These are phyloP conservation scores for Cystofilobasidium macerans DNA, from an alignment of 768 basidiomycete genomes.

Conservation along the genomic window DNA sequence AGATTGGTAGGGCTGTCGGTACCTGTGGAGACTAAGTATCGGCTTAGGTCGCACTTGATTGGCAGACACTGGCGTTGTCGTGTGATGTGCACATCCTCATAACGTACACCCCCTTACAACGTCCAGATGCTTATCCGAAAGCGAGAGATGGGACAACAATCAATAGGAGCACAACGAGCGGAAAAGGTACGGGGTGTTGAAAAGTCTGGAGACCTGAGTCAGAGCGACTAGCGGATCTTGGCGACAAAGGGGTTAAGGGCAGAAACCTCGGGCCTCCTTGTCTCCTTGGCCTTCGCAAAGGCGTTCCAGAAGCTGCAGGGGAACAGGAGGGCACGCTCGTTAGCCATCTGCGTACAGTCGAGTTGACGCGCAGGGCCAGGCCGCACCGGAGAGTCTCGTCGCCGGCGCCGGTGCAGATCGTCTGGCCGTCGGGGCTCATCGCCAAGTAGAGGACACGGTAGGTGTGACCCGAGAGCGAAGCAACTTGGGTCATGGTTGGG, in stretches of 20 bases:
- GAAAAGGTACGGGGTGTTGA: no score
- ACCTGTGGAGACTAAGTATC: no score
- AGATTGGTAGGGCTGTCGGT: no score
- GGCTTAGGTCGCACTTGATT: no score
- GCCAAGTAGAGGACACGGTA: constrained; percentile 59
- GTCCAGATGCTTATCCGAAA: no score
- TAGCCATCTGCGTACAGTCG: neutral
- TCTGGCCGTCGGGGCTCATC: constrained; percentile 37
- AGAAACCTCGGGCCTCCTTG: constrained; percentile 15
- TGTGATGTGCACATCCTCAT: no score
- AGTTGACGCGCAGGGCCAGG: neutral
- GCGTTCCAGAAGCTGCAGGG: constrained; percentile 72
- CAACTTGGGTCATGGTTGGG: constrained; percentile 85
- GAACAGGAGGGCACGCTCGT: neutral
- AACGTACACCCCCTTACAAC: no score
- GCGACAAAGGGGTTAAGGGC: constrained; percentile 22
- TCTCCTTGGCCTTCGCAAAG: constrained; percentile 47
- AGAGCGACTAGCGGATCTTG: constrained; percentile 25
- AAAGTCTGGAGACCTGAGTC: no score
- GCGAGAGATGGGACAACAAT: no score
- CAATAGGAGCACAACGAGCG: no score
- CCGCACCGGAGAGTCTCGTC: constrained; percentile 72
- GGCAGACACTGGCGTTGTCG: no score
- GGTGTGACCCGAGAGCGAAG: constrained; percentile 84
- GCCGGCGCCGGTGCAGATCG: constrained; percentile 94